Evolutionary conservation across 306 rosid genomes (phyloP).

Genomic region (Canavalia gladiata): DNA sequence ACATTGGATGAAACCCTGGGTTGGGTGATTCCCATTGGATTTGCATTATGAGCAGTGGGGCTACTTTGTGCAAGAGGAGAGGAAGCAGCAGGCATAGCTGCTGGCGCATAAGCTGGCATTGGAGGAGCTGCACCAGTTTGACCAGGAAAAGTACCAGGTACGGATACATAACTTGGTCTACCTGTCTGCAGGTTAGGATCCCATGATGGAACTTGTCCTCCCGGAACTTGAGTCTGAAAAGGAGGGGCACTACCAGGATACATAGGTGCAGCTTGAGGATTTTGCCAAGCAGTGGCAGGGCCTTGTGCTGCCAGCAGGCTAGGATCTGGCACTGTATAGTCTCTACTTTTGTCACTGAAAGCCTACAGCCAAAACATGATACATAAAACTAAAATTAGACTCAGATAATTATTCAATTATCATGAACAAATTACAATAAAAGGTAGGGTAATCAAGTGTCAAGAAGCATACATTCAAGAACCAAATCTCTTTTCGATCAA

Average conservation of each 20-base stretch:
- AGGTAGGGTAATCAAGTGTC: constrained; percentile 61
- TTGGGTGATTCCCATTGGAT: constrained; percentile 51
- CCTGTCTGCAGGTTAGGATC: constrained; percentile 70
- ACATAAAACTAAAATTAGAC: constrained; percentile 38
- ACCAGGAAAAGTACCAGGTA: constrained; percentile 63
- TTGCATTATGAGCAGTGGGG: constrained; percentile 51
- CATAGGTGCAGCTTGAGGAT: constrained; percentile 53
- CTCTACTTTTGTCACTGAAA: constrained; percentile 88
- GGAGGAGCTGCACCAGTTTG: constrained; percentile 62
- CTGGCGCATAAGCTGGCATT: constrained; percentile 56
- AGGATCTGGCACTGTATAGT: constrained; percentile 52
- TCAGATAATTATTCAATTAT: constrained; percentile 28
- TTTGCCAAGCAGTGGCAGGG: constrained; percentile 50
- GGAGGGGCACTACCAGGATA: constrained; percentile 60
- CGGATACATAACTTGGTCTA: constrained; percentile 59
- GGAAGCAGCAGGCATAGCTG: constrained; percentile 63
- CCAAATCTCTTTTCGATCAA: constrained; percentile 68
- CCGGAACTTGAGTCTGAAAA: constrained; percentile 64
- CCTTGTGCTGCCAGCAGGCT: constrained; percentile 42
- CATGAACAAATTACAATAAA: constrained; percentile 36
- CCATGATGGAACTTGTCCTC: constrained; percentile 78
- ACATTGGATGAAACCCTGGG: constrained; percentile 52
- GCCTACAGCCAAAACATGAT: constrained; percentile 60
- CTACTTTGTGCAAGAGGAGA: constrained; percentile 60
- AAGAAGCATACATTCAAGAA: constrained; percentile 78